Base-by-base conservation (phyloP, 495 filamentous ascomycete genomes). In the Tuber umbilicatum region DNA sequence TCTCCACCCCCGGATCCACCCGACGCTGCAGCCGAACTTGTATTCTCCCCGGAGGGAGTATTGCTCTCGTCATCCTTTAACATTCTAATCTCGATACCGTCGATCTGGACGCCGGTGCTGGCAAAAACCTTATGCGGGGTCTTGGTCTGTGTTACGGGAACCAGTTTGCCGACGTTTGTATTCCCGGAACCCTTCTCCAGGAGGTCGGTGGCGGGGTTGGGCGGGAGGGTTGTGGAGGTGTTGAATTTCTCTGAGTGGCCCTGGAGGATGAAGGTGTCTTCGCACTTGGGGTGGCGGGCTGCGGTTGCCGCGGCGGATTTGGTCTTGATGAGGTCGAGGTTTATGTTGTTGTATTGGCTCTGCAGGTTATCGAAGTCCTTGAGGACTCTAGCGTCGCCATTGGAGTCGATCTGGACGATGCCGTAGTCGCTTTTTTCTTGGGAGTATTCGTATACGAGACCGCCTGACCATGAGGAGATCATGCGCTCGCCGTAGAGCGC, bases 401-500 rank as follows among this genome's bases (percentile, higher is more conserved):
- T 79, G 71, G 79, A 80, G 71, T 83, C 81, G 82, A 98, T 87
- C 73, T 87, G 80, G 78, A 95, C 91, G 70, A 98, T 88, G 74
- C 94, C 94, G 84, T 90, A 97, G 68, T 85, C 83, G 84, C 87
- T 90, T 45, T 84, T 85, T 82, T 94, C 94, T 84, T 93, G 84
- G 75, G 90, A 90, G 86, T 97, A 98, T 84, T 98, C 94, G 86
- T 97, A 98, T 82, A 97, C 90, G 45, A 98, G 84, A 76, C 95
- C 94, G 75, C 94, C 94, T 38, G 91, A 92, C 84, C 97, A 90
- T 47, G 89, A 85, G 73, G 85, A 84, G 38, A 88, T 91, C 93
- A 98, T 97, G 71, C 95, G 83, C 39, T 86, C 76, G 73, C 93
- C 88, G 84, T 98, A 97, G 79, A 98, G 86, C 67, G 90, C 87